Evolutionary conservation across 2,329 filamentous ascomycete genomes (phyloP).

Genomic region (Neocucurbitaria cava): DNA sequence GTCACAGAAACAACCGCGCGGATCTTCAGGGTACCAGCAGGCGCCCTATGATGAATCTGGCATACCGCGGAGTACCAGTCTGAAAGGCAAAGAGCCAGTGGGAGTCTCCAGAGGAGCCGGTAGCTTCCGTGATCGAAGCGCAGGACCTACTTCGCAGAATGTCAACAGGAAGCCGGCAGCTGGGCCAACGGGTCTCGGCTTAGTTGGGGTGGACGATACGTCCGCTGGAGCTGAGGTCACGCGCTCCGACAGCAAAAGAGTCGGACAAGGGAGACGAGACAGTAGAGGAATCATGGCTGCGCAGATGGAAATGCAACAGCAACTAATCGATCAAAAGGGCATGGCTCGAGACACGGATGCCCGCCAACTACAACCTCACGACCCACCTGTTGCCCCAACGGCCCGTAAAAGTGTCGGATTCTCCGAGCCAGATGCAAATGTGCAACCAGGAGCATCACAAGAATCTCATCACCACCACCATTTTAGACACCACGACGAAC

Average conservation of each 20-base stretch:
- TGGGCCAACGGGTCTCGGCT: conserved; percentile 38
- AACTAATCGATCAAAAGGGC: conserved; percentile 46
- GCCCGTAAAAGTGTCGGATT: conserved; percentile 53
- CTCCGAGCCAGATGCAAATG: conserved; percentile 33
- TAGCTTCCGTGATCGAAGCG: conserved; percentile 42
- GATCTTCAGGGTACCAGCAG: conserved; percentile 13
- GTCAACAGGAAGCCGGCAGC: conserved; percentile 32
- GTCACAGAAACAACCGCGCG: conserved; percentile 33
- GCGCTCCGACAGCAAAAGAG: conserved; percentile 44
- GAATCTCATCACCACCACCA: conserved; percentile 36
- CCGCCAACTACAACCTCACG: conserved; percentile 37
- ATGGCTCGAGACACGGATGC: conserved; percentile 42
- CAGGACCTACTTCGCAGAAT: conserved; percentile 22
- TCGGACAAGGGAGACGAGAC: conserved; percentile 34
- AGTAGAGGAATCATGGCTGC: conserved; percentile 45
- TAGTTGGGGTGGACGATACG: conserved; percentile 39
- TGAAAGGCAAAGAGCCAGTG: conserved; percentile 44
- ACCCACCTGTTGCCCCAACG: conserved; percentile 39
- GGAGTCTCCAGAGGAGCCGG: conserved; percentile 30
- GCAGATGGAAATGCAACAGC: conserved; percentile 48
- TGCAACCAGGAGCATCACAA: conserved; percentile 27
- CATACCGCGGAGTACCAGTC: conserved; percentile 30
- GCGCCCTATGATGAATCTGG: conserved; percentile 23
- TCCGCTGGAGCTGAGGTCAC: conserved; percentile 35
- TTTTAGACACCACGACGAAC: conserved; percentile 46